These are phyloP conservation scores for Chytriomyces sp. DNA, from an alignment of 192 early-diverging fungal species.

Conservation along the genomic window DNA sequence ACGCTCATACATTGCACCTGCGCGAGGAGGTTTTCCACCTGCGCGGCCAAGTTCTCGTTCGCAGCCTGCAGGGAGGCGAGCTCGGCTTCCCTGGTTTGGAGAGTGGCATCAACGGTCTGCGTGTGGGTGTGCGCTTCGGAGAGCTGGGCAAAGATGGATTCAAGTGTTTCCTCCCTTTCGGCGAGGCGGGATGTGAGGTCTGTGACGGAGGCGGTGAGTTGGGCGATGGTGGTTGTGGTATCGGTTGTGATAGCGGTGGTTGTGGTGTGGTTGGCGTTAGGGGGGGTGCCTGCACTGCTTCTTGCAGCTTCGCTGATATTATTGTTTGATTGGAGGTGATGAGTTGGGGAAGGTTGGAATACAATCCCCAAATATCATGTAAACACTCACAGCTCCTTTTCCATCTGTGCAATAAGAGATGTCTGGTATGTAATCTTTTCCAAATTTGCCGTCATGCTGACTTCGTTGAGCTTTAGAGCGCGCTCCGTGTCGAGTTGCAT, in stretches of 20 bases:
- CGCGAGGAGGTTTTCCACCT: neutral
- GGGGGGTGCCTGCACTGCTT: too few relatives aligned
- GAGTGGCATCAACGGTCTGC: neutral
- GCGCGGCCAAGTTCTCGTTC: constrained; percentile 8
- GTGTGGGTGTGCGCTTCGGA: neutral
- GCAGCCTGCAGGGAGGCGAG: neutral
- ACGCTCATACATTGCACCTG: neutral
- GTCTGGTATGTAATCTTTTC: neutral
- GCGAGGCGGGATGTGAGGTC: neutral
- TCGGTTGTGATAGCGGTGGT: too few relatives aligned
- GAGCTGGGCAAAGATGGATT: neutral
- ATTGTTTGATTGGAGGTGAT: too few relatives aligned
- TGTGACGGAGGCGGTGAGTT: neutral
- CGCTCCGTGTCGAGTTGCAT: neutral
- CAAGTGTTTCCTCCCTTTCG: neutral
- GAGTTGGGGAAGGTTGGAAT: too few relatives aligned
- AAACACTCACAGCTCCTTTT: neutral
- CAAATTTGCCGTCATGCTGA: neutral
- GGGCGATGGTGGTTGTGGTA: neutral
- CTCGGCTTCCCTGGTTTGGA: neutral
- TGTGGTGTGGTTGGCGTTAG: too few relatives aligned
- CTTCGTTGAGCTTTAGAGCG: neutral
- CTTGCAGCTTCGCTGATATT: too few relatives aligned
- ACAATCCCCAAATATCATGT: too few relatives aligned
- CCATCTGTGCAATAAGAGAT: neutral